Evolutionary conservation across 345 rosid genomes (phyloP), one percentile per base, ranked within the genome.

Genomic region (Hibiscus trionum): DNA sequence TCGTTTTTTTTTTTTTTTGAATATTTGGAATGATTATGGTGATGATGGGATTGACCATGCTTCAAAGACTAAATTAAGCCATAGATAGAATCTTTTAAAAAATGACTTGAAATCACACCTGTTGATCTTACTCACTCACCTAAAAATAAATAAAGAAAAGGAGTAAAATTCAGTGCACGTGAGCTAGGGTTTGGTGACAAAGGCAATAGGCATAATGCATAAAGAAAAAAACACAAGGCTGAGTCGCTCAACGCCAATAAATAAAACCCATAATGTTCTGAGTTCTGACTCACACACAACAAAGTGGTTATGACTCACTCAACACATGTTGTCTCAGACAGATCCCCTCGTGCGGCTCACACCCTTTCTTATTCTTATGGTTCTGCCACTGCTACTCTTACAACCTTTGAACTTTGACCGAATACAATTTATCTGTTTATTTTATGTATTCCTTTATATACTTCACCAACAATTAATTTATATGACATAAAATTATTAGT

Each of bases 321-420:
- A 59, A 42, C 63, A 59, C 63, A 59, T 59, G 31, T 5, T 5
- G 63, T 2, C 2, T 26, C 69, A 61, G 58, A 72, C 70, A 59
- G 87, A 82, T 78, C 87, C 90, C 90, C 88, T 86, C 89, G 93
- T 86, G 91, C 86, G 89, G 86, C 82, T 82, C 87, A 69, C 83
- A 78, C 84, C 69, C 37, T 58, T 49, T 68, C 73, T 70, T 70
- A 68, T 66, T 64, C 70, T 37, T 21, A 26, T 12, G 42, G 42
- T 27, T 19, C 4, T 42, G 11, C 26, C 14, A 21, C 31, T 2
- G 46, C 46, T 42, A 12, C n/a, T 15, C 3, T 16, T 16, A 50
- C 5, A 16, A 16, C 31, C 60, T 56, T 21, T 56, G 62, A 58
- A 7, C 85, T 57, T 82, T 83, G 86, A 88, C 86, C 42, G 8